Base-by-base conservation (phyloP, 2,329 filamentous ascomycete genomes). In the Talaromyces sp. region DNA sequence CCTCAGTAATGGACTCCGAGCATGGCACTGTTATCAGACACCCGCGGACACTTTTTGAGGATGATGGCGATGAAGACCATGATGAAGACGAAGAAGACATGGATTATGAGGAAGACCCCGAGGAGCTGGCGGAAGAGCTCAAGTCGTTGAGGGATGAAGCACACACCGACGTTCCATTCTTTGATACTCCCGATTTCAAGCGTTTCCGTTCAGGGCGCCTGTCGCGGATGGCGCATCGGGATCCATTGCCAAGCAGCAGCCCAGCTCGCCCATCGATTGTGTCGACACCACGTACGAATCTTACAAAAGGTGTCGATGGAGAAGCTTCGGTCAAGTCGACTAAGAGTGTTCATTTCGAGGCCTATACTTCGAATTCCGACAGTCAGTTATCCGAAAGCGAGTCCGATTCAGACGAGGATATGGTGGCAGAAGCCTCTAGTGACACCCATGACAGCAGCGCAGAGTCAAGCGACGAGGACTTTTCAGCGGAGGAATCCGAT, bases 91-190 rank as follows among this genome's bases (percentile, higher is more conserved):
- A 66, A 13, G 68, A 68, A 33, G 76, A 76, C 47, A 68, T 63
- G 6, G 78, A 77, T 4, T 61, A 69, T 41, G 75, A 77, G 17
- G 73, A 71, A 22, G 75, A 77, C 15, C 73, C 71, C 17, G 61
- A 47, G 11, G 78, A 77, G 22, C 67, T 82, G 3, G 72, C 73
- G 13, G 76, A 82, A 31, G 82, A 84, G 63, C 73, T 83, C n/a
- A 74, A 79, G 54, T 77, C 78, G 31, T 69, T 84, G 1, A 74
- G 76, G 45, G 74, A 79, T 6, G 81, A 83, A 47, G 78, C 80
- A 52, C 70, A 71, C 8, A 68, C 73, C 10, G 68, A 56, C 11
- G 10, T 37, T 19, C n/a, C 52, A 2, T 37, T 72, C 9, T 63
- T 68, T 11, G 69, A 71, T 11, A 62, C 59, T 3, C 68, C 69